phyloP scores from a whole-genome alignment of 805 yeast species.

The Scheffersomyces lignosus region DNA sequence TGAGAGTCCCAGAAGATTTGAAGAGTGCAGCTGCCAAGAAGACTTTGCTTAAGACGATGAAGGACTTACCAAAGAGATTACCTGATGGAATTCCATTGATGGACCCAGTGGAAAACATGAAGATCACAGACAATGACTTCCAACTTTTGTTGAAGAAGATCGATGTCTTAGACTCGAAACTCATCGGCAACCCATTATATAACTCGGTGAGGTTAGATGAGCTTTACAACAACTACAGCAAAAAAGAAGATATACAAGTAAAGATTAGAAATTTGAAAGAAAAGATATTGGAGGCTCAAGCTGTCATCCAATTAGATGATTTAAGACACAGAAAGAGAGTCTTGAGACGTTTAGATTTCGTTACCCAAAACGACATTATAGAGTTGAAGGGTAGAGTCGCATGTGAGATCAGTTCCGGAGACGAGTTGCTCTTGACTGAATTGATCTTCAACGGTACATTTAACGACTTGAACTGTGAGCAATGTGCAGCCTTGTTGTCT shows the following conservation, averaged over 20 bases:
- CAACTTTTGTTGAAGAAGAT: slow-evolving; percentile 68
- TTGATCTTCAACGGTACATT: slow-evolving; percentile 94
- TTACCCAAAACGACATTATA: slow-evolving; percentile 82
- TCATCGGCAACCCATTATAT: slow-evolving; percentile 67
- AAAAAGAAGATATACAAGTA: slow-evolving; percentile 60
- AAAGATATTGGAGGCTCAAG: slow-evolving; percentile 78
- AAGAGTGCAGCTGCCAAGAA: slow-evolving; percentile 57
- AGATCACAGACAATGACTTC: slow-evolving; percentile 82
- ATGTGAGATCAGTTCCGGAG: slow-evolving; percentile 92
- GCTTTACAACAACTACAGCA: slow-evolving; percentile 62
- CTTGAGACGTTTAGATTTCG: slow-evolving; percentile 85
- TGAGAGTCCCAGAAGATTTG: slow-evolving; percentile 76
- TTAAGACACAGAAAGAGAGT: slow-evolving; percentile 91
- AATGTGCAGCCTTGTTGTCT: slow-evolving; percentile 87
- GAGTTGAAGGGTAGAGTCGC: slow-evolving; percentile 97
- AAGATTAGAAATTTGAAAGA: slow-evolving; percentile 60
- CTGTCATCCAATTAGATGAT: slow-evolving; percentile 92
- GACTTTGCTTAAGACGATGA: slow-evolving; percentile 67
- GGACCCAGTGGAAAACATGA: slow-evolving; percentile 92
- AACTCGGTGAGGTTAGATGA: slow-evolving; percentile 60
- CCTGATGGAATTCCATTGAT: slow-evolving; percentile 89
- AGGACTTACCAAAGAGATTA: slow-evolving; percentile 78
- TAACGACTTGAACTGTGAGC: slow-evolving; percentile 83
- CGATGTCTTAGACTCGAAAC: slow-evolving; percentile 76
- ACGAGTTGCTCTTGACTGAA: slow-evolving; percentile 83